Evolutionary conservation across 139 green algal genomes (phyloP), one percentile per base, ranked within the genome.

Genomic region (Micromonas commoda): DNA sequence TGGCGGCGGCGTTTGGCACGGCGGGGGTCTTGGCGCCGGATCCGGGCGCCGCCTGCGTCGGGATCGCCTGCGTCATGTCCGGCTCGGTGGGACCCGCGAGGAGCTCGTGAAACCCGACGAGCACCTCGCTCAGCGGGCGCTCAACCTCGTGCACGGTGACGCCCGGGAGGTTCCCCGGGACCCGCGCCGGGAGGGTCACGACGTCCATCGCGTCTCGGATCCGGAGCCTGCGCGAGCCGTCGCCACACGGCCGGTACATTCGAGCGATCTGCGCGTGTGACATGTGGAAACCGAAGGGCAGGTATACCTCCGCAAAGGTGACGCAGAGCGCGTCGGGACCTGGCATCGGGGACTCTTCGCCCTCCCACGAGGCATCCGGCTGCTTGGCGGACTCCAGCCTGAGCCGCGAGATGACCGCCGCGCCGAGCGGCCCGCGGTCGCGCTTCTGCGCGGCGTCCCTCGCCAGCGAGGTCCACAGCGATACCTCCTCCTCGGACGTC

Each of bases 11-110:
- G 16, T 57, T 57, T 16, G 45, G 45, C 16, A 57, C 9, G n/a
- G n/a, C n/a, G n/a, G n/a, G n/a, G n/a, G n/a, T n/a, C n/a, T n/a
- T n/a, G n/a, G n/a, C n/a, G n/a, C n/a, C n/a, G n/a, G n/a, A n/a
- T n/a, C 28, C 53, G 33, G 28, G 31, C 28, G 32, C n/a, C 3
- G 24, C 34, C 35, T 75, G 34, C 21, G 26, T 61, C 68, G 35
- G 21, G 19, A 26, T 20, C 5, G 21, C 37, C 37, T 75, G 68
- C 37, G 68, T 75, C 21, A 37, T 35, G 33, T 75, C 68, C 2
- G 68, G 68, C 6, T 75, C 37, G 21, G 37, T 75, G 37, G 68
- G 68, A 32, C 68, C 68, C 3, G 68, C 68, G 31, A 75, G 33
- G 1, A 75, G 6, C 29, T 75, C 68, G 6, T 63, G 53, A 61